Evolutionary conservation across 2,329 filamentous ascomycete species (phyloP), one percentile per base, ranked within the genome.

Genomic region (Dryadomyces sulphureus): DNA sequence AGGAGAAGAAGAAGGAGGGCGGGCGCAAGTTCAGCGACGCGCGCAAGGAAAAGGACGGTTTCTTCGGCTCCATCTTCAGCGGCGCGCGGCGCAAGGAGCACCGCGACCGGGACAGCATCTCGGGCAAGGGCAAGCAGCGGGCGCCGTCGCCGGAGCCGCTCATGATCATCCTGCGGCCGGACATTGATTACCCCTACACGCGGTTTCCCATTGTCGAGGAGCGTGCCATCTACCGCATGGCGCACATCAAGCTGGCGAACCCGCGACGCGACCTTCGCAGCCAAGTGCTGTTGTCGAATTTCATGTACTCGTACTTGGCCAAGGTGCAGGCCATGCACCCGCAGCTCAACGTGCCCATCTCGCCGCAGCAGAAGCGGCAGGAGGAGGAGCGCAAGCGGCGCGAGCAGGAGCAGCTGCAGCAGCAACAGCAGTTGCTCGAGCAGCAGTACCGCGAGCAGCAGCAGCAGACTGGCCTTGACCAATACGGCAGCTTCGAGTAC

Each of bases 271-370:
- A 90, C 36, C 67, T 98, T 44, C 83, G 94, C 59, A 95, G 90
- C 49, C 92, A 98, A 62, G 92, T 98, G 20, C 70, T 98, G 49
- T 75, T 98, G 54, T 95, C 89, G 65, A 98, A 98, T 62, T 98
- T 98, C 64, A 98, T 98, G 92, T 98, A 98, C 66, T 92, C 88
- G 48, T 98, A 98, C 61, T 75, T 98, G 53, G 92, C 92, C 51
- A 98, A 96, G 62, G 92, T 98, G 40, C 92, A 98, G 65, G 88
- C 93, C 57, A 95, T 95, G 86, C 92, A 98, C 62, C 92, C 92
- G 38, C 86, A 94, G 58, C 85, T 95, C 65, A 85, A 93, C 56
- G 81, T 94, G 38, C 86, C 86, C n/a, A 76, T 84, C 32, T 89
- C 84, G 16, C 79, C 84, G 32, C 87, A 63, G 50, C 60, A 64